A percentile compares a stretch with the other conserved stretches of the same genome.
Evolutionary conservation across 2,329 filamentous ascomycete genomes (phyloP).

Genomic region (Cephalotrichum gorgonifer): DNA sequence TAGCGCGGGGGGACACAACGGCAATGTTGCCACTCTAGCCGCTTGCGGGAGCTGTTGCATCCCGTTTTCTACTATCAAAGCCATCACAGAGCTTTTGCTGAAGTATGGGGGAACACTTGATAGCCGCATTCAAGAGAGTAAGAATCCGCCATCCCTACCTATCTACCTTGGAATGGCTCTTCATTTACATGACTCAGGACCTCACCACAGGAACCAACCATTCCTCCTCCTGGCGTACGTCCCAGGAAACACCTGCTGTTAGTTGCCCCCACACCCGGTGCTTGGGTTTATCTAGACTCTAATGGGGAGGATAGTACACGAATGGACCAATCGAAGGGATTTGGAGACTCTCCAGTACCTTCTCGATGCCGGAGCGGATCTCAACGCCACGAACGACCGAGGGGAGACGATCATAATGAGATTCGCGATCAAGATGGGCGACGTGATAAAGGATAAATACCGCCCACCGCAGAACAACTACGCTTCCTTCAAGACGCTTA

Average conservation of each 20-base stretch:
- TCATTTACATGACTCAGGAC: neutral
- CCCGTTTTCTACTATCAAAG: neutral
- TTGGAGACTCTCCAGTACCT: neutral
- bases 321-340: neutral
- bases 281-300: too few relatives aligned
- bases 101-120: neutral
- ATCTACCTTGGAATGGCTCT: neutral
- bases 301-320: neutral
- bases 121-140: neutral
- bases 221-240: neutral
- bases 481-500: neutral
- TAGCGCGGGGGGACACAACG: neutral
- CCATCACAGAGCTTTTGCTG: neutral
- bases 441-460: neutral
- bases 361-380: neutral
- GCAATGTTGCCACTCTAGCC: neutral
- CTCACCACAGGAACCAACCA: neutral
- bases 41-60: neutral
- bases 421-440: neutral
- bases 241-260: neutral
- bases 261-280: too few relatives aligned
- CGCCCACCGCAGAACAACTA: neutral
- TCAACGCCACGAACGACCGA: neutral
- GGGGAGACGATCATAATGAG: neutral
- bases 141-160: neutral